Conservation (phyloP, 768 basidiomycete genomes). For the Boletus barrowsii region DNA sequence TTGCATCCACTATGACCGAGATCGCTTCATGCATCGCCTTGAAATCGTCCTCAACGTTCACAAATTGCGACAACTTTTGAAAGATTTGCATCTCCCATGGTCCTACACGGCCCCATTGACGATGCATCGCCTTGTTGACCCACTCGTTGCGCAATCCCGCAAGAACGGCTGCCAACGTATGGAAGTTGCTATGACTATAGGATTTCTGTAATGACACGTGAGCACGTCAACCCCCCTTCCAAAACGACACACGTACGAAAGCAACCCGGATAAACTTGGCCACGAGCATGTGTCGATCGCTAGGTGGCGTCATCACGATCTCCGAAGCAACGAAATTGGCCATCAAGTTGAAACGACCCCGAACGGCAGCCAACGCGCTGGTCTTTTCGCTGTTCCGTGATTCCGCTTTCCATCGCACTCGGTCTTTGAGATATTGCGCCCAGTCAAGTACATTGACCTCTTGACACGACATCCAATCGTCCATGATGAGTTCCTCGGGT, state of each 20-base stretch:
- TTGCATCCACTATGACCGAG: conserved; percentile 61
- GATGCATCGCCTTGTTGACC: conserved; percentile 65
- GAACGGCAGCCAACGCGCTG: conserved; percentile 67
- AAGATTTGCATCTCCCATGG: conserved; percentile 72
- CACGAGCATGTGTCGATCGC: conserved; percentile 61
- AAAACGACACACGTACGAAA: conserved; percentile 51
- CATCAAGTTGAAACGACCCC: conserved; percentile 82
- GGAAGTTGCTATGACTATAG: conserved; percentile 73
- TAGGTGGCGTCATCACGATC: conserved; percentile 69
- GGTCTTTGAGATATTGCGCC: conserved; percentile 76
- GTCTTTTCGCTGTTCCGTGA: conserved; percentile 56
- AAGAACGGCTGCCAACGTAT: conserved; percentile 76
- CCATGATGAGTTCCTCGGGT: conserved; percentile 83
- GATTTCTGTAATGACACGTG: conserved; percentile 56
- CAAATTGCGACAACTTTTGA: conserved; percentile 66
- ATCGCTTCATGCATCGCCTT: conserved; percentile 67
- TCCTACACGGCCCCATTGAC: conserved; percentile 63
- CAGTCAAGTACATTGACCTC: conserved; percentile 77
- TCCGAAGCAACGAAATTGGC: conserved; percentile 80
- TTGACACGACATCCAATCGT: conserved; percentile 62
- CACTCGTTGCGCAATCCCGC: conserved; percentile 68
- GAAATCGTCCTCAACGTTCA: conserved; percentile 65
- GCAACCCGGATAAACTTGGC: conserved; percentile 84
- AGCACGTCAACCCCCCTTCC: neutral
- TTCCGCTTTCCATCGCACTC: conserved; percentile 66